Conservation (phyloP, 1,284 basidiomycete species). For the Baeospora myosura region DNA sequence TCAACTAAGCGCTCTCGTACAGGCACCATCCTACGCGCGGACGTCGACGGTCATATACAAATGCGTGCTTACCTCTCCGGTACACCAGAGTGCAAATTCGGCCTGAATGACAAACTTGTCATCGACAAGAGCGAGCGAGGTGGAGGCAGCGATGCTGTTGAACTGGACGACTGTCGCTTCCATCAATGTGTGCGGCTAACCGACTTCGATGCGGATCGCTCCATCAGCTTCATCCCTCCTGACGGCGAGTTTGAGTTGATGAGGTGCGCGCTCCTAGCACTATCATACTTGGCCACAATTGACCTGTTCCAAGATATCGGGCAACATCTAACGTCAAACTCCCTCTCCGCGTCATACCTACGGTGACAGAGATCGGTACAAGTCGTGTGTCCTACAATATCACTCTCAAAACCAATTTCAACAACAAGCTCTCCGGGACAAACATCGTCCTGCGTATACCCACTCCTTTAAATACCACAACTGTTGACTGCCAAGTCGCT, state of each 20-base stretch:
- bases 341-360: slow-evolving; percentile 85
- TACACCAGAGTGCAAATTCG: slow-evolving; percentile 96
- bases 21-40: slow-evolving; percentile 91
- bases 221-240: slow-evolving; percentile 95
- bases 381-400: slow-evolving; percentile 88
- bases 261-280: slow-evolving; percentile 47
- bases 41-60: slow-evolving; percentile 95
- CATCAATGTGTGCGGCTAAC: slow-evolving; percentile 96
- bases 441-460: slow-evolving; percentile 92
- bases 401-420: slow-evolving; percentile 85
- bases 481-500: slow-evolving; percentile 84
- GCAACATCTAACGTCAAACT: slow-evolving; percentile 94
- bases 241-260: slow-evolving; percentile 99
- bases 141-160: slow-evolving; percentile 70
- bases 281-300: slow-evolving; percentile 7
- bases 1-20: slow-evolving; percentile 1
- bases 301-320: slow-evolving; percentile 64
- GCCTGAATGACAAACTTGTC: slow-evolving; percentile 95
- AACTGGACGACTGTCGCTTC: slow-evolving; percentile 96
- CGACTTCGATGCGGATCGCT: slow-evolving; percentile 89
- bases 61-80: slow-evolving; percentile 98
- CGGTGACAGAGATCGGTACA: slow-evolving; percentile 89
- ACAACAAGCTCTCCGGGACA: slow-evolving; percentile 87
- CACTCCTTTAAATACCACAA: slow-evolving; percentile 90
- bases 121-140: slow-evolving; percentile 81